Base-by-base conservation (phyloP, 2,329 filamentous ascomycete genomes). In the Metarhizium anisopliae region DNA sequence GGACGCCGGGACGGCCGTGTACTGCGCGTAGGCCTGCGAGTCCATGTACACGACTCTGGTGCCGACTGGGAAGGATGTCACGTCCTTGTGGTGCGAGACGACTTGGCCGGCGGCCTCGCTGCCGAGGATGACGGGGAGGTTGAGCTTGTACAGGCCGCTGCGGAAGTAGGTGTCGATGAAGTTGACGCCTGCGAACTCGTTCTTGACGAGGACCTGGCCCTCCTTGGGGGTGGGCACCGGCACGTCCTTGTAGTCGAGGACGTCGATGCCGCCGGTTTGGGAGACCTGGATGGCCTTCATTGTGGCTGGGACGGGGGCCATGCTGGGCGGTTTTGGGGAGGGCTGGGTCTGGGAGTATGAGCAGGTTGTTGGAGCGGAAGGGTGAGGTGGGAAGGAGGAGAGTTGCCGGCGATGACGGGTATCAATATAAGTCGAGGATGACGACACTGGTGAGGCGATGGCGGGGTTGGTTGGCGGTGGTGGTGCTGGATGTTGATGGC, bases 121-220 rank as follows among this genome's bases (percentile, higher is more conserved):
- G 59, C 92, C 91, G 20, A 93, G 85, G 52, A 86, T 84, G 63
- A 88, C 80, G 4, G 91, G 92, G 63, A 88, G 83, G 0, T 87
- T 79, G 1, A 84, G 75, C 11, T 78, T 74, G 77, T 96, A 96
- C 52, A 95, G 81, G 11, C 92, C 92, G 13, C 81, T 84, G 68
- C 92, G 90, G 80, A 92, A 95, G 74, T 96, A 95, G 43, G 76
- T 95, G 72, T 96, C 92, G 65, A 96, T 95, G 73, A 82, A 96
- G 73, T 96, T 96, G 59, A 96, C 76, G 58, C 91, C 92, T 51
- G 87, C 78, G 67, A 82, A 88, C 60, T 86, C 82, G 71, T 95
- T 95, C 72, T 86, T 87, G 57, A 96, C 82, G 4, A 96, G 80
- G 25, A 96, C 72, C 62, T 95, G 79, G 57, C 84, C 85, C n/a